Evolutionary conservation across 495 filamentous ascomycete species (phyloP).

Genomic region (Chaetomium fimeti): DNA sequence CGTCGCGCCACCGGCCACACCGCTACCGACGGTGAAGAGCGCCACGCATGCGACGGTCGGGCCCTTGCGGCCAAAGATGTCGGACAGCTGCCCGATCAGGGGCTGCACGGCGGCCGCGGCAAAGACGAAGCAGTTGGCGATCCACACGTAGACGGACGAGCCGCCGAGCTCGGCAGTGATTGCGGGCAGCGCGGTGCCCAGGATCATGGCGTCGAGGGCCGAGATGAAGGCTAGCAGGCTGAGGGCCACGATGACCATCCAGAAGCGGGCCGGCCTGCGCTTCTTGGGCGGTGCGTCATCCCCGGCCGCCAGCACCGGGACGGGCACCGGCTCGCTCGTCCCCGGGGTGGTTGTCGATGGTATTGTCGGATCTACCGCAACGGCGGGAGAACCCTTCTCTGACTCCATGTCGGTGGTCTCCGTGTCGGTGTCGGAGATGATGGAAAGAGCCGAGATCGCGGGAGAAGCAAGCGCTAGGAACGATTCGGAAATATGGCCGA

Average conservation of each 20-base stretch:
- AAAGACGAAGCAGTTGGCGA: slow-evolving; percentile 44
- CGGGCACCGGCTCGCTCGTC: too few relatives aligned
- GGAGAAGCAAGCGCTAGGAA: too few relatives aligned
- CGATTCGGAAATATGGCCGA: too few relatives aligned
- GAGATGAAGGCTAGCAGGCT: slow-evolving; percentile 27
- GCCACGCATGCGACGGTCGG: slow-evolving; percentile 22
- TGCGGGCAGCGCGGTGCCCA: slow-evolving; percentile 44
- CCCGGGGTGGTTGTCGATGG: too few relatives aligned
- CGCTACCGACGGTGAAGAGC: neutral
- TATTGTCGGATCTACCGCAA: too few relatives aligned
- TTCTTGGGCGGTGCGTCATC: neutral
- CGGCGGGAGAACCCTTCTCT: too few relatives aligned
- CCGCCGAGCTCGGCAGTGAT: slow-evolving; percentile 40
- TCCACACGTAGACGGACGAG: slow-evolving; percentile 43
- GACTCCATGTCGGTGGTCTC: too few relatives aligned
- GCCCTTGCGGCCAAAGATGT: slow-evolving; percentile 26
- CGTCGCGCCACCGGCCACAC: slow-evolving; percentile 24
- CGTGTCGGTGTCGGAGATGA: too few relatives aligned
- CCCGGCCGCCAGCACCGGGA: too few relatives aligned
- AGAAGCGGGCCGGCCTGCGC: slow-evolving; percentile 14
- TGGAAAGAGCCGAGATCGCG: too few relatives aligned
- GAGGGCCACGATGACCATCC: slow-evolving; percentile 21
- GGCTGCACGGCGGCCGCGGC: slow-evolving; percentile 23
- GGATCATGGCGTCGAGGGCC: slow-evolving; percentile 44
- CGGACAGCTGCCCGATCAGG: slow-evolving; percentile 22